phyloP scores from a whole-genome alignment of 495 filamentous ascomycete genomes.

The Penicillium maclennaniae region DNA sequence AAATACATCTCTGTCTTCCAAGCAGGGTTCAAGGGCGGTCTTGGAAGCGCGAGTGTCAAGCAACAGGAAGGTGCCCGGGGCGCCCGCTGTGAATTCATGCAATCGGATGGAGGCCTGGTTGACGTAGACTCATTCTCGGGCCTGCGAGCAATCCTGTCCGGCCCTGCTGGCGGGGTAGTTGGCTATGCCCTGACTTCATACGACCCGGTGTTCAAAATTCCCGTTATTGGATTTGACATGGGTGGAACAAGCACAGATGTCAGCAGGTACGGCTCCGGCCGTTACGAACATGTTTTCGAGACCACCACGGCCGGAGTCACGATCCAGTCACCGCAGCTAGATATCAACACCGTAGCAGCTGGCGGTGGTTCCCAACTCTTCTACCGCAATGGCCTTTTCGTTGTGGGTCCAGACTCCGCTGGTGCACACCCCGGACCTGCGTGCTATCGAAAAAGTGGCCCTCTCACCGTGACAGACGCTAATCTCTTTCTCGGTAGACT shows the following conservation, averaged over 20 bases:
- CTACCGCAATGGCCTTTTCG: slow-evolving; percentile 81
- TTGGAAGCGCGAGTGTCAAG: slow-evolving; percentile 28
- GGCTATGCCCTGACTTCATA: slow-evolving; percentile 88
- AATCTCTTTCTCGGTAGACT: slow-evolving; percentile 82
- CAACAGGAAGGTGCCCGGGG: slow-evolving; percentile 39
- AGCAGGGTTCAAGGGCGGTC: slow-evolving; percentile 50
- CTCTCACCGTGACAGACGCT: slow-evolving; percentile 86
- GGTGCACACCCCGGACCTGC: slow-evolving; percentile 86
- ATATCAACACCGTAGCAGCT: slow-evolving; percentile 96
- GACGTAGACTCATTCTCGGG: slow-evolving; percentile 48
- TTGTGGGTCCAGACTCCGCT: slow-evolving; percentile 88
- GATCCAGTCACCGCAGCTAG: slow-evolving; percentile 86
- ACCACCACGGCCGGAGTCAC: slow-evolving; percentile 91
- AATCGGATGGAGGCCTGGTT: slow-evolving; percentile 47
- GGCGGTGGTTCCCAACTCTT: slow-evolving; percentile 83
- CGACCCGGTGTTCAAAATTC: slow-evolving; percentile 71
- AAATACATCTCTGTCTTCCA: slow-evolving; percentile 83
- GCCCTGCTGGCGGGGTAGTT: slow-evolving; percentile 65
- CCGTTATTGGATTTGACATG: slow-evolving; percentile 96
- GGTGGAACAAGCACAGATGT: slow-evolving; percentile 90
- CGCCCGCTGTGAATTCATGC: slow-evolving; percentile 45
- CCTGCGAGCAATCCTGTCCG: slow-evolving; percentile 49
- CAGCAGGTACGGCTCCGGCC: slow-evolving; percentile 63
- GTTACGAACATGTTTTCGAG: slow-evolving; percentile 92
- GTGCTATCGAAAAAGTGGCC: slow-evolving; percentile 88